These are phyloP conservation scores for Stephania cephalantha DNA, from an alignment of 164 flowering plant species.

Conservation along the genomic window DNA sequence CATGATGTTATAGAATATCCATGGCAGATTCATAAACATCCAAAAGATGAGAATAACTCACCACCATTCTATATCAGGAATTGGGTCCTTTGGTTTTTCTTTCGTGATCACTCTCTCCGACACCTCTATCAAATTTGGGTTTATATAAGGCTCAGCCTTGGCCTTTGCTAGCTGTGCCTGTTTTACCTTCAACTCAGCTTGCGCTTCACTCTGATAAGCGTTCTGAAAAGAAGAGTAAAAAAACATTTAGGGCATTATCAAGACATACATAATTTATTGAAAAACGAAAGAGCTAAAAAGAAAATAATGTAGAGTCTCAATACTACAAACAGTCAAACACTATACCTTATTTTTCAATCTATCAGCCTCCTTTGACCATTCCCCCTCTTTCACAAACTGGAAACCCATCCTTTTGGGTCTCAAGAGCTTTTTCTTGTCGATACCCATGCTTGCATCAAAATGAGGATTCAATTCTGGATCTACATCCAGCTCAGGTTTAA, in stretches of 20 bases:
- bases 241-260: too few relatives aligned
- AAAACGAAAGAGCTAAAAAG: too few relatives aligned
- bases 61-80: slow-evolving; percentile 98
- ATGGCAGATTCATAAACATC: too few relatives aligned
- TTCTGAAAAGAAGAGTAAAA: background rate
- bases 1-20: background rate
- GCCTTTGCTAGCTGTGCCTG: slow-evolving; percentile 90
- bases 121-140: slow-evolving; percentile 94
- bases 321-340: background rate
- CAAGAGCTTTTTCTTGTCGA: slow-evolving; percentile 69
- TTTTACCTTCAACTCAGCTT: slow-evolving; percentile 84
- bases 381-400: slow-evolving; percentile 98
- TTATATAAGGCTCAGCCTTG: slow-evolving; percentile 83
- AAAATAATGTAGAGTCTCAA: background rate
- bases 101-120: slow-evolving; percentile 70
- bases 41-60: slow-evolving; percentile 29
- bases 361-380: slow-evolving; percentile 94
- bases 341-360: slow-evolving; percentile 70
- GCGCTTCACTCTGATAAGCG: slow-evolving; percentile 71
- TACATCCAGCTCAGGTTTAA: slow-evolving; percentile 84
- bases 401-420: slow-evolving; percentile 87
- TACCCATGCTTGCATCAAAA: slow-evolving; percentile 83
- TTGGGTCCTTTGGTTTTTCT: slow-evolving; percentile 80
- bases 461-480: slow-evolving; percentile 85
- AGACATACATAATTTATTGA: too few relatives aligned